Percentiles rank a stretch among this genome's conserved stretches.
Conservation (phyloP, 805 yeast genomes). For the Ogataea saltuana region DNA sequence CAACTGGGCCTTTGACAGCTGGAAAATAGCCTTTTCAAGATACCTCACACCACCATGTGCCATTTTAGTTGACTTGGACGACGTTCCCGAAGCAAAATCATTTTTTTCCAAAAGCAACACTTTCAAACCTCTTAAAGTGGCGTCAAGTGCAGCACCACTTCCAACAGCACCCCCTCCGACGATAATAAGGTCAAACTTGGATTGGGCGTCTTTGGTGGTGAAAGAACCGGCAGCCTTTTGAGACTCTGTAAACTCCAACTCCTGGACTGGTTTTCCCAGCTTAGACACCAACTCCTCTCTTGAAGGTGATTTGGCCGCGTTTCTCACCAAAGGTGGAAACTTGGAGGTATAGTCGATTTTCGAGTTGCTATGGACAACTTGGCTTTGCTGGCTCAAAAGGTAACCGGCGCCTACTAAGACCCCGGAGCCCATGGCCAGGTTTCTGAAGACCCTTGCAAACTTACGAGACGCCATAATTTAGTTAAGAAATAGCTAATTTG, state of each 20-base stretch:
- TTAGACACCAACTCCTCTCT: conserved; percentile 53
- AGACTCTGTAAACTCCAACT: conserved; percentile 8
- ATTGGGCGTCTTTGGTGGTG: conserved; percentile 36
- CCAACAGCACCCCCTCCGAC: conserved; percentile 98
- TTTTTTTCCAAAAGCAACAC: conserved; percentile 84
- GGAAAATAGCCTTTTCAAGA: conserved; percentile 91
- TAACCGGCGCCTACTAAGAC: conserved; percentile 15
- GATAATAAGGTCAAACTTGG: conserved; percentile 75
- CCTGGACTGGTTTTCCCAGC: conserved; percentile 35
- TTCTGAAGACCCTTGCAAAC: conserved; percentile 4
- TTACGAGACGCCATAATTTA: conserved; percentile 2
- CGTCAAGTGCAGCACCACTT: conserved; percentile 90
- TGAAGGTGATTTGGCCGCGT: conserved; percentile 53
- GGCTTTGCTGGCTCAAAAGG: conserved; percentile 9
- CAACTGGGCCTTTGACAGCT: conserved; percentile 85
- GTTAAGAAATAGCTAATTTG: background rate
- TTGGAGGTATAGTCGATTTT: conserved; percentile 13
- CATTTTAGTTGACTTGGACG: conserved; percentile 92
- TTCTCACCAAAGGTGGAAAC: conserved; percentile 45
- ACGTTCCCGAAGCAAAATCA: conserved; percentile 91
- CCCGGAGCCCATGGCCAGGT: conserved; percentile 13
- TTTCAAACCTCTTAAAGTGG: conserved; percentile 84
- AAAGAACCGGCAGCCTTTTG: conserved; percentile 11
- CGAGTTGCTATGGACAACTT: conserved; percentile 17
- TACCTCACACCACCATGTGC: conserved; percentile 98